Base-by-base conservation (phyloP, 192 early-diverging fungal genomes). In the Backusella circina region DNA sequence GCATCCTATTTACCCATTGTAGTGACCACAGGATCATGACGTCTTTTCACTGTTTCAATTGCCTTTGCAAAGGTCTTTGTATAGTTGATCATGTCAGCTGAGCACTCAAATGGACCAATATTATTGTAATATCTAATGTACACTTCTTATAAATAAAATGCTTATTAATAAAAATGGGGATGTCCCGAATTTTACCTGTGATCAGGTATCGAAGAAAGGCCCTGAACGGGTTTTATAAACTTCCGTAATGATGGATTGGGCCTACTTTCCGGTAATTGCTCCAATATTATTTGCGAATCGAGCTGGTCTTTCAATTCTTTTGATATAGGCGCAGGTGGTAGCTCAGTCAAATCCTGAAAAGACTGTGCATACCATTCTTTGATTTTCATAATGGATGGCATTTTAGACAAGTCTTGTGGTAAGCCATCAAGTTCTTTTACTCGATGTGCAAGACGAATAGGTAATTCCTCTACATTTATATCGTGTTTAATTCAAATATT, bases 361-460 rank as follows among this genome's bases (percentile, higher is more conserved):
- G 93, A 94, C 70, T 96, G 94, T 28, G 94, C 92, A 83, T 99
- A 99, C 97, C 95, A 96, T 79, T 95, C 86, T 80, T 96, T 95
- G 37, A 99, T 96, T n/a, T 89, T 88, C 47, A 90, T 78, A 70
- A 99, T 93, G 26, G 93, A 94, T n/a, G 92, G 93, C 97, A 97
- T 99, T 64, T 95, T 87, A 67, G 88, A 90, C 35, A 99, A 87
- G 35, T 89, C 87, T 70, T 95, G 89, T 1, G 97, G 97, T 23
- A 97, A 82, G 68, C 91, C 89, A 61, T 99, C 97, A 36, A 99
- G 89, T 84, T 99, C 97, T 21, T 97, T 96, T 47, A 97, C 95
- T 32, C 97, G 87, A 75, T 97, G 95, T 0, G 97, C 95, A 13
- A 99, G 79, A 15, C 97, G 91, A 72, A 99, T 93, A 18, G 96